These are phyloP conservation scores for Fusarium secorum DNA, from an alignment of 2,329 filamentous ascomycete genomes.

Conservation along the genomic window DNA sequence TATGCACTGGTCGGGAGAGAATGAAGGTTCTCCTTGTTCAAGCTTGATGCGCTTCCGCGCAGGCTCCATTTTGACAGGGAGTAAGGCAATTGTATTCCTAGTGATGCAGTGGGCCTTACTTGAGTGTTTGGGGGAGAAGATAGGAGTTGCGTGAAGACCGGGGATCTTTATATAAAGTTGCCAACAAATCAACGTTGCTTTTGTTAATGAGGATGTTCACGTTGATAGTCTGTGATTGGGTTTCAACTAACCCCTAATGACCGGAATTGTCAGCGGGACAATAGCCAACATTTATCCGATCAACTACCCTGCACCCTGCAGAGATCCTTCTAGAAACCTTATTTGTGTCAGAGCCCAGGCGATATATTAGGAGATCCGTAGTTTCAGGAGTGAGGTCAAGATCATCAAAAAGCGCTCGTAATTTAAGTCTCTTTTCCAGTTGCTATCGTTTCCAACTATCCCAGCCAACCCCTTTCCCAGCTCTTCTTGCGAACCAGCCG, in stretches of 20 bases:
- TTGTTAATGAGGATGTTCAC: not conserved
- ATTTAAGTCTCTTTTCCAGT: not conserved
- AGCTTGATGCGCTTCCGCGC: not conserved
- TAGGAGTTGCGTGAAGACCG: not conserved
- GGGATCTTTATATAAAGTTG: too few relatives aligned
- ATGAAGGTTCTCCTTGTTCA: not conserved
- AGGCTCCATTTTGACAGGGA: not conserved
- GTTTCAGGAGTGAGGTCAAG: too few relatives aligned
- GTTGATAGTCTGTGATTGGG: too few relatives aligned
- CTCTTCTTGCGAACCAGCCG: rapidly evolving
- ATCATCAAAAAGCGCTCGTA: too few relatives aligned
- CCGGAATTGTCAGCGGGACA: not conserved
- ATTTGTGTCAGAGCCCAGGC: rapidly evolving
- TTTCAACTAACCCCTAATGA: not conserved
- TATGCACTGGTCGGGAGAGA: not conserved
- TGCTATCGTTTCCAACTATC: rapidly evolving
- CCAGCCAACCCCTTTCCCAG: rapidly evolving
- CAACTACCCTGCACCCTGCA: not conserved
- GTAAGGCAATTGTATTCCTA: too few relatives aligned
- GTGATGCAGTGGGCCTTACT: too few relatives aligned
- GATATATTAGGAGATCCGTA: not conserved
- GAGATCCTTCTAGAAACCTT: not conserved
- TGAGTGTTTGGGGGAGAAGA: not conserved
- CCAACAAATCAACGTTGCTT: not conserved
- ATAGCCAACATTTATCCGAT: not conserved